Evolutionary conservation across 2,329 filamentous ascomycete species (phyloP), one percentile per base, ranked within the genome.

Genomic region (Ascochyta koolunga): DNA sequence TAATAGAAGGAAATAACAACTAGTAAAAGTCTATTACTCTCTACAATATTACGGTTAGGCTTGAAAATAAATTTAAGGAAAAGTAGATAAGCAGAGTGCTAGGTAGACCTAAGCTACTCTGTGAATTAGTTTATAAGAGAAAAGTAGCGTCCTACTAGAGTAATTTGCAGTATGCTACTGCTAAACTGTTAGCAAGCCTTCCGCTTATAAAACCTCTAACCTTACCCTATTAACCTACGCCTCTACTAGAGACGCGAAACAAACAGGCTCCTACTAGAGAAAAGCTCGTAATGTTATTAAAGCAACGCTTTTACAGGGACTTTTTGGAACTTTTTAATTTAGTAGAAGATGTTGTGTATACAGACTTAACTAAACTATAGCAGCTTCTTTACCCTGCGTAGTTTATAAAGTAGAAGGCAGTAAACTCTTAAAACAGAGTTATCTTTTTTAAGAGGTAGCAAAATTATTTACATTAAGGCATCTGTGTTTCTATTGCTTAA

Each of bases 31-130:
- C 24, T 9, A 32, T 32, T 32, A 32, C 29, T n/a, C 13, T 61
- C 21, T 21, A 59, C 15, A 61, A 59, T 15, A 61, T 42, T 44
- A 37, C 37, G 5, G 54, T 59, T 2, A 43, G 38, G 10, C 50
- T n/a, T n/a, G n/a, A n/a, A n/a, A n/a, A n/a, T n/a, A n/a, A n/a
- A n/a, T n/a, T n/a, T n/a, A n/a, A n/a, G n/a, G n/a, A n/a, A n/a
- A n/a, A n/a, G n/a, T n/a, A n/a, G n/a, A n/a, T n/a, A n/a, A n/a
- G n/a, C n/a, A n/a, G n/a, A n/a, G n/a, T n/a, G n/a, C n/a, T n/a
- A n/a, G n/a, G n/a, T n/a, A n/a, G n/a, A n/a, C n/a, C n/a, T n/a
- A n/a, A n/a, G n/a, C n/a, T n/a, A n/a, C n/a, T n/a, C n/a, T n/a
- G n/a, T n/a, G n/a, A n/a, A n/a, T n/a, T n/a, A n/a, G n/a, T n/a